Conservation (phyloP, 2,329 filamentous ascomycete species). For the Arachnomyces sp. region DNA sequence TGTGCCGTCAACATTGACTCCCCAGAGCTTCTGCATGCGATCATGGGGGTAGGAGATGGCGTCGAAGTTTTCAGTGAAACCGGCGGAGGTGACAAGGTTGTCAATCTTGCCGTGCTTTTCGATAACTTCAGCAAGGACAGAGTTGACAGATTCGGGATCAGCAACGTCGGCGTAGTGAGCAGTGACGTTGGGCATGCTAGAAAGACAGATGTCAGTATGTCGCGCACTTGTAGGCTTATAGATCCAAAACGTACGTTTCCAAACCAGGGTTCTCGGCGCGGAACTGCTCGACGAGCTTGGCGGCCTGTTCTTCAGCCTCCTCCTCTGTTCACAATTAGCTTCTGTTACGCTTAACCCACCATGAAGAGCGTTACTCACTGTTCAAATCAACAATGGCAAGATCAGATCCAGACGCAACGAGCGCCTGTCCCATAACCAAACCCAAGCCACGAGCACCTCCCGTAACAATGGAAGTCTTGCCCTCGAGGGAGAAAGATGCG, state of each 20-base stretch:
- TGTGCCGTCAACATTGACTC: conserved; percentile 86
- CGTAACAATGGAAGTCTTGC: conserved; percentile 74
- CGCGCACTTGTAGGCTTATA: not conserved
- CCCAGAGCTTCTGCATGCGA: conserved; percentile 86
- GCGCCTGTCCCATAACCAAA: conserved; percentile 84
- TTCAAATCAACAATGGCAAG: conserved; percentile 92
- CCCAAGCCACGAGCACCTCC: conserved; percentile 84
- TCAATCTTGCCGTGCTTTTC: conserved; percentile 72
- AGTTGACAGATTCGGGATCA: conserved; percentile 66
- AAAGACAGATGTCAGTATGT: conserved; percentile 2
- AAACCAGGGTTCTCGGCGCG: conserved; percentile 69
- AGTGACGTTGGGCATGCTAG: conserved; percentile 69
- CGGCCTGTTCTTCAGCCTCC: conserved; percentile 70
- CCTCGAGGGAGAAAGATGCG: conserved; percentile 76
- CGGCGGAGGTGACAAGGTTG: conserved; percentile 88
- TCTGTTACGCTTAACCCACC: not conserved
- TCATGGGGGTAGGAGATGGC: conserved; percentile 86
- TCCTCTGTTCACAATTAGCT: conserved; percentile 51
- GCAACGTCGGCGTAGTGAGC: conserved; percentile 87
- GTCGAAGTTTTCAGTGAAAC: conserved; percentile 93
- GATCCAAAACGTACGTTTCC: conserved; percentile 45
- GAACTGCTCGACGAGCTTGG: conserved; percentile 66
- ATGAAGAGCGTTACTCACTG: no score
- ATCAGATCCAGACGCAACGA: conserved; percentile 80
- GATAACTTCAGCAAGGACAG: conserved; percentile 62